Evolutionary conservation across 1,284 basidiomycete genomes (phyloP).

Genomic region (Boletus semigastroideus): DNA sequence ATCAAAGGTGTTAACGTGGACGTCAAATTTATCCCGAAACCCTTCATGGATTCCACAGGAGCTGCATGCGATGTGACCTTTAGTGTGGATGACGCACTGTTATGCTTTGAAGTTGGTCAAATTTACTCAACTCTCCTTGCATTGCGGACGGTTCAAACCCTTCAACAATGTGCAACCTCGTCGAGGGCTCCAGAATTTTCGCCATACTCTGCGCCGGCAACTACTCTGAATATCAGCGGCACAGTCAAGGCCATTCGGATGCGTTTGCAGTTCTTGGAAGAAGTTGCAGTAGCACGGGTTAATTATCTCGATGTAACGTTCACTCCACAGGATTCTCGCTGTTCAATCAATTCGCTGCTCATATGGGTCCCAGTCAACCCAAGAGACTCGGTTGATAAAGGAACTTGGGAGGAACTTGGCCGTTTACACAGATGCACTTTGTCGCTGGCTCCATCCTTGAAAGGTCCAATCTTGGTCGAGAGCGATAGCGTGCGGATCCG

Average conservation of each 20-base stretch:
- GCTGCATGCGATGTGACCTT: constrained; percentile 22
- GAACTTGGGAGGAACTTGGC: constrained; percentile 79
- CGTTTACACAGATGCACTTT: constrained; percentile 63
- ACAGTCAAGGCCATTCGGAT: constrained; percentile 47
- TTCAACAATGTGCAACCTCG: constrained; percentile 36
- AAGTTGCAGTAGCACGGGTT: constrained; percentile 48
- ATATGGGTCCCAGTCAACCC: constrained; percentile 46
- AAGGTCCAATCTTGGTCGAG: constrained; percentile 45
- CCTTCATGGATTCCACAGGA: constrained; percentile 9
- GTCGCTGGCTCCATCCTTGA: constrained; percentile 32
- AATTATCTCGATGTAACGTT: constrained; percentile 40
- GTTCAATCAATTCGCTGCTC: constrained; percentile 40
- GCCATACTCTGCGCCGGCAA: constrained; percentile 12
- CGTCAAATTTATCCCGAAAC: constrained; percentile 34
- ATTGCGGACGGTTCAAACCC: constrained; percentile 49
- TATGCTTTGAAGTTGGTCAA: constrained; percentile 65
- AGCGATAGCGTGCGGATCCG: constrained; percentile 71
- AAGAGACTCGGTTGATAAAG: constrained; percentile 25
- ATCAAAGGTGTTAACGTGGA: constrained; percentile 42
- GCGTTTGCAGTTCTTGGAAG: constrained; percentile 45
- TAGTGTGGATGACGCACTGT: constrained; percentile 36
- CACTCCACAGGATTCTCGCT: constrained; percentile 16
- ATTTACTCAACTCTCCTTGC: constrained; percentile 76
- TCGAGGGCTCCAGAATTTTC: constrained; percentile 19
- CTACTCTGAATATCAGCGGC: constrained; percentile 32